Conservation (phyloP, 805 yeast species). For the Schwanniomyces sp. region DNA sequence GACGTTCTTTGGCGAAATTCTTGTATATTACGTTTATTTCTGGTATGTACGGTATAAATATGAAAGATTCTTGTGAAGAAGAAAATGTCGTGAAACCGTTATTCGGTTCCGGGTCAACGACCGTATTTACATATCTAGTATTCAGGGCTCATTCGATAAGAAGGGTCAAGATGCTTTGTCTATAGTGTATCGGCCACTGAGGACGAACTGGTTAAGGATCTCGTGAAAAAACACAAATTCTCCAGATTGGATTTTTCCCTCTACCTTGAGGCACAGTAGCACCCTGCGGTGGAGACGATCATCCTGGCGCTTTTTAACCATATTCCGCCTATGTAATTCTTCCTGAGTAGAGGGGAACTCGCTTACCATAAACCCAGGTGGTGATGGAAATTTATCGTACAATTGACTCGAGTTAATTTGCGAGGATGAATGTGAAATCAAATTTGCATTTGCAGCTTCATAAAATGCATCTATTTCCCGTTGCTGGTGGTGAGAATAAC, state of each 20-base stretch:
- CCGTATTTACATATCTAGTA: not conserved
- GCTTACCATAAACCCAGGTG: constrained; percentile 41
- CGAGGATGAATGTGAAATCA: not conserved
- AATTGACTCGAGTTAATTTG: constrained; percentile 19
- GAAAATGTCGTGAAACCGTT: not conserved
- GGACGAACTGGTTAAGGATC: constrained; percentile 29
- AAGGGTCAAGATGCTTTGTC: not conserved
- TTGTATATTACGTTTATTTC: not conserved
- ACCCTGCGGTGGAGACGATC: constrained; percentile 29
- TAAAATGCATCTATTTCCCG: constrained; percentile 13
- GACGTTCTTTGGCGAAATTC: not conserved
- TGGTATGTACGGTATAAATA: not conserved
- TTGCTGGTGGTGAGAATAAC: constrained; percentile 14
- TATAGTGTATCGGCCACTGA: constrained; percentile 1
- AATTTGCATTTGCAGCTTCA: constrained; percentile 6
- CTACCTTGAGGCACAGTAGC: constrained; percentile 18
- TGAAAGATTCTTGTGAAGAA: not conserved
- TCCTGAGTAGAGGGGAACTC: constrained; percentile 39
- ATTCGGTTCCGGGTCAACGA: not conserved
- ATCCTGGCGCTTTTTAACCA: constrained; percentile 19
- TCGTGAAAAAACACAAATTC: constrained; percentile 33
- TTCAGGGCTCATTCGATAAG: not conserved
- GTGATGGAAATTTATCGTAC: constrained; percentile 37
- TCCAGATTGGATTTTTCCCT: constrained; percentile 18
- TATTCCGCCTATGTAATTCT: constrained; percentile 15